phyloP scores from a whole-genome alignment of 1,139 yeast genomes.

The Taphrina communis region DNA sequence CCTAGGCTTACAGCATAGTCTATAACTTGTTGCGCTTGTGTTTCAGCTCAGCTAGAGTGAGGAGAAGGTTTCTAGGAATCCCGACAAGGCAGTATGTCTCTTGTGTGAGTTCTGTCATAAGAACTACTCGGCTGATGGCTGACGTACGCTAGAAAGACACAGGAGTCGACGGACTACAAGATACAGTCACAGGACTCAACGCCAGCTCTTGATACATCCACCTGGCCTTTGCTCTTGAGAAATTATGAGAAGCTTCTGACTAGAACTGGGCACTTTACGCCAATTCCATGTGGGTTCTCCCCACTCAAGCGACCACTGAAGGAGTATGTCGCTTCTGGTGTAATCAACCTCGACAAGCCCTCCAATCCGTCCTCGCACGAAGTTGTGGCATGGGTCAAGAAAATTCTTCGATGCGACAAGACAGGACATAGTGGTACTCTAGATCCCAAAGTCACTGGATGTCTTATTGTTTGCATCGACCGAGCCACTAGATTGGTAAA shows the following conservation, averaged over 20 bases:
- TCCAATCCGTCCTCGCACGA: slow-evolving; percentile 83
- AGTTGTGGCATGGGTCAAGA: slow-evolving; percentile 98
- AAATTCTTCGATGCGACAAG: slow-evolving; percentile 86
- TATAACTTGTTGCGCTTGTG: not conserved
- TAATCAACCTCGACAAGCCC: slow-evolving; percentile 95
- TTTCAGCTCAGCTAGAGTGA: too few relatives aligned
- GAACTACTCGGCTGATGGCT: not conserved
- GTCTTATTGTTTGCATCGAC: slow-evolving; percentile 96
- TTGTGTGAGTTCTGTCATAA: not conserved
- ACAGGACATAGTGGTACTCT: slow-evolving; percentile 99
- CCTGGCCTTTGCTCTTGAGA: slow-evolving; percentile 93
- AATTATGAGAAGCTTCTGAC: slow-evolving; percentile 92
- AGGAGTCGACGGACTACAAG: slow-evolving; percentile 52
- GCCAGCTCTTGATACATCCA: slow-evolving; percentile 83
- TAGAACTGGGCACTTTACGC: slow-evolving; percentile 61
- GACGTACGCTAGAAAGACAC: slow-evolving; percentile 17
- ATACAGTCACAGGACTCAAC: slow-evolving; percentile 85
- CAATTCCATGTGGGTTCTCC: slow-evolving; percentile 70
- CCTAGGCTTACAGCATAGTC: not conserved
- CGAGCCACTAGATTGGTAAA: slow-evolving; percentile 97
- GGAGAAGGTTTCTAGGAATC: not conserved
- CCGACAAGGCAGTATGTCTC: slow-evolving; percentile 14
- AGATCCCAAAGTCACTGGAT: slow-evolving; percentile 98
- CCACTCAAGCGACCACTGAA: slow-evolving; percentile 93
- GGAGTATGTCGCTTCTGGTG: slow-evolving; percentile 90